Evolutionary conservation across 2,329 filamentous ascomycete genomes (phyloP).

Genomic region (Verticillium dahliae): DNA sequence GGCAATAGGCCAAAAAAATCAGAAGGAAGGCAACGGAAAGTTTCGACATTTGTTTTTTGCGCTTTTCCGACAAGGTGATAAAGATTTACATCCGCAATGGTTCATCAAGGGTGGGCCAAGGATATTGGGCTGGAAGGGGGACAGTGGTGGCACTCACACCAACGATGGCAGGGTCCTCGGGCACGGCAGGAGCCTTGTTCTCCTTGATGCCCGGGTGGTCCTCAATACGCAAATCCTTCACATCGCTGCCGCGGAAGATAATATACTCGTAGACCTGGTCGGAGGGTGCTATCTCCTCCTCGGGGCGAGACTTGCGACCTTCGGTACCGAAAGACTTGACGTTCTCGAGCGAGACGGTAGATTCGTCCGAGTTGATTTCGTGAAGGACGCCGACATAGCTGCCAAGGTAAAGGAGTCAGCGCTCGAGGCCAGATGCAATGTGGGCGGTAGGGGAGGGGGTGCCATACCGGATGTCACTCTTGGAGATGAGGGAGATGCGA

Average conservation of each 20-base stretch:
- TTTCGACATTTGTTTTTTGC: slow-evolving; percentile 92
- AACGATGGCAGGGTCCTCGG: slow-evolving; percentile 93
- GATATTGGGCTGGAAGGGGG: slow-evolving; percentile 5
- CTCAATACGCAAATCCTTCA: slow-evolving; percentile 95
- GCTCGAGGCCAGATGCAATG: neutral
- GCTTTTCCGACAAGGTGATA: slow-evolving; percentile 72
- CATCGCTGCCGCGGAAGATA: slow-evolving; percentile 95
- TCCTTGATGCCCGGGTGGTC: slow-evolving; percentile 70
- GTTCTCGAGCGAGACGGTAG: slow-evolving; percentile 94
- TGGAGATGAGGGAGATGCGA: slow-evolving; percentile 93
- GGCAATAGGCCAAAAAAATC: slow-evolving; percentile 39
- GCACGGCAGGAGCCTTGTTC: slow-evolving; percentile 69
- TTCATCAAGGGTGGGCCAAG: slow-evolving; percentile 64
- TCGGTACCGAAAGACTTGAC: slow-evolving; percentile 93
- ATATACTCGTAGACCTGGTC: slow-evolving; percentile 97
- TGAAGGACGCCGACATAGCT: slow-evolving; percentile 95
- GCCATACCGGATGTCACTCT: slow-evolving; percentile 89
- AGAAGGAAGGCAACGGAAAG: slow-evolving; percentile 99
- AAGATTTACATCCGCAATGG: slow-evolving; percentile 94
- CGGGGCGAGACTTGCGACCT: slow-evolving; percentile 70
- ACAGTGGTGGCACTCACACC: slow-evolving; percentile 64
- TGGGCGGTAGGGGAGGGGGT: slow-evolving; percentile 4
- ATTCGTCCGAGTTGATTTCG: slow-evolving; percentile 96
- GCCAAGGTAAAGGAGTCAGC: neutral
- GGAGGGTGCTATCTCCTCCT: slow-evolving; percentile 77